Base-by-base conservation (phyloP, 805 yeast species). In the Starmerella stigmatis region DNA sequence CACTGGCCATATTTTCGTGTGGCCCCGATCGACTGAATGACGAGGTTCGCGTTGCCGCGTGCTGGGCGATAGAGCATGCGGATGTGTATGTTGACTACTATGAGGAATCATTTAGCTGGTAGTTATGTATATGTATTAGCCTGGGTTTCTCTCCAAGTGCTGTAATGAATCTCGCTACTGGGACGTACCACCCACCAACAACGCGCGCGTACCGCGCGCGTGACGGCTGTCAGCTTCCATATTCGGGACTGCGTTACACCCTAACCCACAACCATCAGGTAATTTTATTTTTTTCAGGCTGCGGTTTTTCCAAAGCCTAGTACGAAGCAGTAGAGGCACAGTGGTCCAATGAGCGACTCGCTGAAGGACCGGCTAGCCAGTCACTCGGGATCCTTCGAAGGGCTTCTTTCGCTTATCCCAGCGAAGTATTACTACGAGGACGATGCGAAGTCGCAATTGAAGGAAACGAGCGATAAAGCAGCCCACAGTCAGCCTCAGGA, bases 391-490 rank as follows among this genome's bases (percentile, higher is more conserved):
- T 58, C 96, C 4, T 89, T 89, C 62, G 85, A 84, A 60, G 94
- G 96, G 20, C 68, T 89, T 43, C 69, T 89, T 48, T 85, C 96
- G 17, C 68, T 89, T 62, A 88, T 89, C 47, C 96, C 97, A 3
- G 94, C 96, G 3, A 86, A 86, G 60, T 86, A 81, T 59, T 89
- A 89, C 62, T 86, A 84, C 61, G 96, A 88, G 62, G 95, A 83
- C 31, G 89, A 84, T 47, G 80, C 89, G 2, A 78, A 81, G 56
- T 79, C 80, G 43, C 96, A 89, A 64, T 88, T 96, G 96, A 79
- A 80, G 21, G 30, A n/a, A 4, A 15, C 40, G 8, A 15, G 13
- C 21, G 40, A 13, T 11, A 83, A 78, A 67, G 85, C 86, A 68
- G 75, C 79, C 64, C 23, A 76, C 25, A 23, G 26, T 20, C 22